Evolutionary conservation across 306 rosid genomes (phyloP).

Genomic region (Quercus engelmannii): DNA sequence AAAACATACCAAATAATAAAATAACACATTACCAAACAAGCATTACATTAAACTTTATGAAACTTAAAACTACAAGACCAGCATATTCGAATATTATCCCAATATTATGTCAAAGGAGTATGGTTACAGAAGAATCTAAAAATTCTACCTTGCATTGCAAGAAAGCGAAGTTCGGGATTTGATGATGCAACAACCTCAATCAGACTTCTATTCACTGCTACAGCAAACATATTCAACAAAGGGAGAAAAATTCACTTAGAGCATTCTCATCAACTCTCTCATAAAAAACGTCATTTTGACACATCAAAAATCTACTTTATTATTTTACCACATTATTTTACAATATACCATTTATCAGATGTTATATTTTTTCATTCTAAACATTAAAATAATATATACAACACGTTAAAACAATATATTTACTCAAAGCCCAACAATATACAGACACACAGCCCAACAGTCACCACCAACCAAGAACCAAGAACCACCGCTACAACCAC

Average conservation of each 20-base stretch:
- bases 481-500: too few species aligned
- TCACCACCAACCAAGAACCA: too few species aligned
- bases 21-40: neutral
- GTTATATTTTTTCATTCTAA: too few species aligned
- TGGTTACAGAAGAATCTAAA: neutral
- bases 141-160: slow-evolving; percentile 63
- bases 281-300: too few species aligned
- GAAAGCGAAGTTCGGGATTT: slow-evolving; percentile 46
- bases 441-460: too few species aligned
- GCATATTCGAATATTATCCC: neutral
- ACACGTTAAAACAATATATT: too few species aligned
- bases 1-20: slow-evolving; percentile 4
- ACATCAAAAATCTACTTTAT: too few species aligned
- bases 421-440: too few species aligned
- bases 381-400: too few species aligned
- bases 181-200: slow-evolving; percentile 43
- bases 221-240: slow-evolving; percentile 13
- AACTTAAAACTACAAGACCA: neutral
- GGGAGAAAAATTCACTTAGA: neutral
- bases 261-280: too few species aligned
- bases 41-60: neutral
- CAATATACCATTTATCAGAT: too few species aligned
- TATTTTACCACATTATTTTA: too few species aligned
- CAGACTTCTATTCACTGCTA: slow-evolving; percentile 23
- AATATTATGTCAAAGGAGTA: neutral